Base-by-base conservation (phyloP, 768 basidiomycete species). In the Tricholoma furcatifolium region DNA sequence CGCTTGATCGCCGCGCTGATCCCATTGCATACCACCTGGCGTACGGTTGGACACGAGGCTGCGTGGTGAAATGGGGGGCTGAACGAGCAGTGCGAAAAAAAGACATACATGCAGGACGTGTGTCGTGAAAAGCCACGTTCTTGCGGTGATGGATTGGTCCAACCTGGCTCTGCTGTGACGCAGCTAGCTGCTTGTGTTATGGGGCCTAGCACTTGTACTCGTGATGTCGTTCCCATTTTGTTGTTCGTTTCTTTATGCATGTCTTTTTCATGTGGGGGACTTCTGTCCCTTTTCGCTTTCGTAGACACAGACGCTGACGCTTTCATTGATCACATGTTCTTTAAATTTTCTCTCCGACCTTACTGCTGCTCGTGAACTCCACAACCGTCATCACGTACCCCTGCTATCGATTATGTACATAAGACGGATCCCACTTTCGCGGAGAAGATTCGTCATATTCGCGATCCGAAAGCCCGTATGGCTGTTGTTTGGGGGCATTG, bases 21-120 rank as follows among this genome's bases (percentile, higher is more conserved):
- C 72, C 74, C 77, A 74, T 80, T 79, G 72, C 77, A 82, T 75
- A 75, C 80, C 80, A 78, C 74, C 83, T 30, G 80, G 82, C 73
- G 74, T 72, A 45, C 78, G 84, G 89, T 84, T 87, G 88, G 88
- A 83, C 87, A 84, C 87, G 85, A 77, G 82, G 87, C 74, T 79
- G 84, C 78, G 88, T 74, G 91, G 91, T 93, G 91, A 93, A 93
- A 93, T 86, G 91, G 91, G 88, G 90, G 88, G 89, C 89, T 84
- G 91, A 92, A 89, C 89, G 91, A 91, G 88, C 83, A 90, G 88
- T 87, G 89, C 83, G 83, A 83, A 84, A 83, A n/a, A 84, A 81
- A 81, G 78, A 73, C 65, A 64, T 67, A 62, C 64, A 70, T 67
- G 65, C 62, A 58, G 63, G 60, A 47, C 63, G 64, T 67, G 66